Base-by-base conservation (phyloP, 495 filamentous ascomycete genomes). In the Daldinia vernicosa region DNA sequence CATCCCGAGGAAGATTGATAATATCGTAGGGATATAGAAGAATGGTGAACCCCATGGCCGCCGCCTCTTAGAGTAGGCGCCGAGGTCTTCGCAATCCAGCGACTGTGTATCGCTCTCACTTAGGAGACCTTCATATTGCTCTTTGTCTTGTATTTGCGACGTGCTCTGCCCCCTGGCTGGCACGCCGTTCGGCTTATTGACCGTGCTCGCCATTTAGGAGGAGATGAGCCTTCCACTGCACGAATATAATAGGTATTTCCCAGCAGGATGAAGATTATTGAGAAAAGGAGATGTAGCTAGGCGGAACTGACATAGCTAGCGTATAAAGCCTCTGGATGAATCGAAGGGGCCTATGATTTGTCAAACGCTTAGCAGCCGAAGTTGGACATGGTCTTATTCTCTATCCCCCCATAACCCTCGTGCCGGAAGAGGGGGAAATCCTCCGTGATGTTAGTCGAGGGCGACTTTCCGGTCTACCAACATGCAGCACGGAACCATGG, bases 61-160 rank as follows among this genome's bases (percentile, higher is more conserved):
- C 2, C 9, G 19, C 9, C 43, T 47, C 19, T 47, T 24, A 3
- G 43, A 61, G 17, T 51, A 33, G 17, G 59, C 19, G 17, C 14
- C 28, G 45, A 27, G 39, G 9, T 52, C 30, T 22, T 61, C 43
- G 35, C 50, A 45, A 47, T 52, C 28, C 6, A 52, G 43, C 30
- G 43, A 47, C 6, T 37, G 59, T 6, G 43, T 61, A 15, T 61
- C 43, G 19, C 43, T 47, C 30, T 61, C 59, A 11, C 9, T 61
- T 11, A 61, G 27, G 40, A 61, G 59, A 52, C 43, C 50, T 15
- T 61, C 43, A 24, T 61, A 61, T 51, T 61, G 59, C n/a, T 61
- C 59, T 27, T 61, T 52, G 17, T 51, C 15, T 4, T 52, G 43
- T 35, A 24, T 24, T 1, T 47, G 43, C 43, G 43, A 2, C 17